Conservation (phyloP, 1,284 basidiomycete genomes). For the Papiliotrema laurentii region DNA sequence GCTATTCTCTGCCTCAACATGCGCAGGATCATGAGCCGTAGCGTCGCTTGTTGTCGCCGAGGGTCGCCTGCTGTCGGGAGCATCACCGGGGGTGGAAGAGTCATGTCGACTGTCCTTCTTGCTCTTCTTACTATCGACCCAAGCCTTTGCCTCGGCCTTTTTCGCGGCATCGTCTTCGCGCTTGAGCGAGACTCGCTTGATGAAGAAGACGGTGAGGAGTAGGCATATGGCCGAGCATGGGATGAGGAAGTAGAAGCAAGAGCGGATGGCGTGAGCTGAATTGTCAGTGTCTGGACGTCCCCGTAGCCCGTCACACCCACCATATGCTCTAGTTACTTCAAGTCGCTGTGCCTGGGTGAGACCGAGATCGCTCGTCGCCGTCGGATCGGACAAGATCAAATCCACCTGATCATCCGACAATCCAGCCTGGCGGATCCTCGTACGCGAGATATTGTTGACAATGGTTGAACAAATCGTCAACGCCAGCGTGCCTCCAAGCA, state of each 20-base stretch:
- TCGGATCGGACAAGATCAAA: slow-evolving; percentile 31
- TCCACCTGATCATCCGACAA: slow-evolving; percentile 5
- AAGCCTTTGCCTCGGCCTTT: slow-evolving; percentile 42
- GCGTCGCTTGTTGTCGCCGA: background rate
- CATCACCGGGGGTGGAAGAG: background rate
- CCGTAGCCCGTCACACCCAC: slow-evolving; percentile 16
- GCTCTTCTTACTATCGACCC: slow-evolving; percentile 33
- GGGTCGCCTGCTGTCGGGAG: background rate
- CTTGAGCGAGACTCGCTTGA: slow-evolving; percentile 35
- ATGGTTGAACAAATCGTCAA: slow-evolving; percentile 30
- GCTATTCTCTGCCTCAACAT: too few relatives aligned
- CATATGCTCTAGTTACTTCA: slow-evolving; percentile 31
- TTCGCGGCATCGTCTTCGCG: slow-evolving; percentile 37
- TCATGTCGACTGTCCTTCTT: slow-evolving; percentile 8
- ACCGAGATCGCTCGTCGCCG: slow-evolving; percentile 15
- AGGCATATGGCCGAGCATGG: slow-evolving; percentile 35
- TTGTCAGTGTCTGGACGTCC: background rate
- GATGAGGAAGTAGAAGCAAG: slow-evolving; percentile 37
- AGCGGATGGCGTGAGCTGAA: slow-evolving; percentile 34
- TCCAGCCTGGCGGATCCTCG: slow-evolving; percentile 3
- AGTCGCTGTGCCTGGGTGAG: slow-evolving; percentile 15
- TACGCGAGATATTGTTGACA: slow-evolving; percentile 34
- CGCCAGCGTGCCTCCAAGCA: slow-evolving; percentile 36
- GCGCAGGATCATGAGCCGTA: too few relatives aligned
- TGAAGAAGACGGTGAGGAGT: slow-evolving; percentile 35